Evolutionary conservation across 2,329 filamentous ascomycete genomes (phyloP).

Genomic region (Paecilomyces formosus): DNA sequence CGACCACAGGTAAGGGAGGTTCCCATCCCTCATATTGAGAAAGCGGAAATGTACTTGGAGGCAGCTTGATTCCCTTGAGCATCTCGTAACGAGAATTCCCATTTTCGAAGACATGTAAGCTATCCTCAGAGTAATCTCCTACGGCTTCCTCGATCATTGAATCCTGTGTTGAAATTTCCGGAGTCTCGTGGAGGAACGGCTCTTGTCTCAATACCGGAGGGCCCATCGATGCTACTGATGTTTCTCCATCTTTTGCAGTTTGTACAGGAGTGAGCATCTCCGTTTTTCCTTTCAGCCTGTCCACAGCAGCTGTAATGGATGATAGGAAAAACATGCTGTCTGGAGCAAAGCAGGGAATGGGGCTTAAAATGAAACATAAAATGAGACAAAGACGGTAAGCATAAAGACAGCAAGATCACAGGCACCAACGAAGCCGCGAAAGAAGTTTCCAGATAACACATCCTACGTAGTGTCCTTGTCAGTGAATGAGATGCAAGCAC

Average conservation of each 20-base stretch:
- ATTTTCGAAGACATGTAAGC: not conserved
- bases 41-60: constrained; percentile 13
- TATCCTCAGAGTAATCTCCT: not conserved
- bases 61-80: constrained; percentile 4
- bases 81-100: not conserved
- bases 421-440: not conserved
- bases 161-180: not conserved
- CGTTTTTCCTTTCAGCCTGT: not conserved
- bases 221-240: not conserved
- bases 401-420: not conserved
- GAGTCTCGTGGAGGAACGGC: not conserved
- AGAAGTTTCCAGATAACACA: not conserved
- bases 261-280: not conserved
- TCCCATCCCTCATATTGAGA: constrained; percentile 16
- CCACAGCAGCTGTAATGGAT: not conserved
- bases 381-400: not conserved
- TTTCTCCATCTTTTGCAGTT: not conserved
- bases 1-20: constrained; percentile 8
- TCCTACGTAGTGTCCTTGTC: not conserved
- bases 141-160: not conserved
- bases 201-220: not conserved
- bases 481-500: not conserved
- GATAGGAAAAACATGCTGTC: not conserved
- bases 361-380: not conserved
- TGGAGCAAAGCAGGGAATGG: not conserved